Evolutionary conservation across 306 rosid species (phyloP), one percentile per base, ranked within the genome.

Genomic region (Psophocarpus tetragonolobus): DNA sequence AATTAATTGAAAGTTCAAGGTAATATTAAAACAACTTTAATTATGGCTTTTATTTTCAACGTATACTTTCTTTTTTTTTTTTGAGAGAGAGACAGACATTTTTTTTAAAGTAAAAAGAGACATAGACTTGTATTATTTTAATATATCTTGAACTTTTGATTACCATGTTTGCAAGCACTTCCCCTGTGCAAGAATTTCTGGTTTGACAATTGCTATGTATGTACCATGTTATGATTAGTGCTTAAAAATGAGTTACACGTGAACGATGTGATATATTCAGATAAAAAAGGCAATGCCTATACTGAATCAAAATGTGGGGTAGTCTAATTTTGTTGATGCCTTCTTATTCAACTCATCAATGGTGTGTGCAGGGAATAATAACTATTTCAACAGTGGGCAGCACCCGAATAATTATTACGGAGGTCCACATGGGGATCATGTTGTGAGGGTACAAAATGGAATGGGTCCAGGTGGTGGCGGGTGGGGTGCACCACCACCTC

Each of bases 401-500:
- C 76, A 86, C 23, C 72, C 58, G 2, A 81, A 60, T 44, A 81
- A 60, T 44, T 90, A 91, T 88, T 87, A 75, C 17, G 68, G 73
- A 33, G 74, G 81, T 54, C 84, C 73, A 11, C 88, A 77, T 29
- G 63, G 62, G 38, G 89, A 89, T 60, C 94, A 87, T 71, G 87
- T 82, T 60, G 90, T 88, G 27, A 82, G 92, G 85, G 68, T 91
- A 4, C 82, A 86, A 23, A 83, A 68, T 51, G 82, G 84, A 69
- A 78, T 69, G 77, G 89, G 82, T n/a, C 72, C 74, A 1, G 50
- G 60, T 1, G 66, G 84, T 5, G 87, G 84, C 1, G 81, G 83
- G 1, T 92, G 97, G 96, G 87, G 85, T 20, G 48, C 91, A 1
- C 84, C 83, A 3, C 84, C 81, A 23, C 87, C 84, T 0, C 87